These are phyloP conservation scores for Zygnema circumcarinatum DNA, from an alignment of 139 green algal genomes.

Conservation along the genomic window DNA sequence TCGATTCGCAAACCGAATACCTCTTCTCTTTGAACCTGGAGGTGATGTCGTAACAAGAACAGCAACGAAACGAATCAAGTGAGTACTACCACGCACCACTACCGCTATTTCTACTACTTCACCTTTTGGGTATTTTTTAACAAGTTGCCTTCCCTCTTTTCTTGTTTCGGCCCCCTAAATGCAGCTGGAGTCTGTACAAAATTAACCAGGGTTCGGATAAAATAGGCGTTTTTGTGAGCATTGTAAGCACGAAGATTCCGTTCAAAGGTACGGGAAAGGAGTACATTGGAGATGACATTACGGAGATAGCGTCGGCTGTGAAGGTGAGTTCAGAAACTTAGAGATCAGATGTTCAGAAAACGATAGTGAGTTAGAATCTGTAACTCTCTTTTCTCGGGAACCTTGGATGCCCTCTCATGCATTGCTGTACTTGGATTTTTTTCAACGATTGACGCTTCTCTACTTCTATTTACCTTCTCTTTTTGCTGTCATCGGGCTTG, in stretches of 20 bases:
- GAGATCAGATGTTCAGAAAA: background rate
- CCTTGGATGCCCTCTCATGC: too few relatives aligned
- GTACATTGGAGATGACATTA: slow-evolving; percentile 96
- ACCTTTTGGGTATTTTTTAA: too few relatives aligned
- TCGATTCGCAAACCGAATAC: slow-evolving; percentile 96
- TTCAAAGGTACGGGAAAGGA: slow-evolving; percentile 96
- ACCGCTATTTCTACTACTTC: background rate
- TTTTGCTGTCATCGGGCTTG: too few relatives aligned
- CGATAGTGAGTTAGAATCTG: background rate
- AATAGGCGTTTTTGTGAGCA: slow-evolving; percentile 94
- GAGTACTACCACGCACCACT: background rate
- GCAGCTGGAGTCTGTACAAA: slow-evolving; percentile 93
- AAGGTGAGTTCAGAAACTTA: slow-evolving; percentile 34
- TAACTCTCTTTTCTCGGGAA: too few relatives aligned
- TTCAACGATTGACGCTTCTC: too few relatives aligned
- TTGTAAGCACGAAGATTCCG: slow-evolving; percentile 98
- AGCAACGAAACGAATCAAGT: slow-evolving; percentile 83
- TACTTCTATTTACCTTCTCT: too few relatives aligned
- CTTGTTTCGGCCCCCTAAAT: background rate
- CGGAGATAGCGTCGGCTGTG: slow-evolving; percentile 88
- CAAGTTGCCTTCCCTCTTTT: too few relatives aligned
- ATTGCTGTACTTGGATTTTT: too few relatives aligned
- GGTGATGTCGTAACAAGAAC: slow-evolving; percentile 92
- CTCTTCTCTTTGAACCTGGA: slow-evolving; percentile 91
- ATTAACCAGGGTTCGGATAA: slow-evolving; percentile 92